Conservation (phyloP, 2,329 filamentous ascomycete species). For the Aspergillus quadricinctus region DNA sequence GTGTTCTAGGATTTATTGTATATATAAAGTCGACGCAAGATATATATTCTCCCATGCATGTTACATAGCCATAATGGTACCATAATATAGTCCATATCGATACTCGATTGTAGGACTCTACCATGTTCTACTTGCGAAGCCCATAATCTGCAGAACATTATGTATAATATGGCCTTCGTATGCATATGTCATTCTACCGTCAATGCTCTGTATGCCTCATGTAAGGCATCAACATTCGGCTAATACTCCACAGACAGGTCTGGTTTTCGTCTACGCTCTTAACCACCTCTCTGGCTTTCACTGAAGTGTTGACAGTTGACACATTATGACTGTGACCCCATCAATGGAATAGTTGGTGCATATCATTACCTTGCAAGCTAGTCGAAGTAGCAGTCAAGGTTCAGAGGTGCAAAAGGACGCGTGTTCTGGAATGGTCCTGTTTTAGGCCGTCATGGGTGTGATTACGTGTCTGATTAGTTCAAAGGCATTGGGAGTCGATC, state of each 20-base stretch:
- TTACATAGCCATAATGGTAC: neutral
- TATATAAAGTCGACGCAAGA: neutral
- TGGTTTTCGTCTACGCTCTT: neutral
- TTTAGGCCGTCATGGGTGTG: neutral
- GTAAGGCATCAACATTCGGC: neutral
- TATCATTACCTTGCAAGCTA: neutral
- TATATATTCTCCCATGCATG: neutral
- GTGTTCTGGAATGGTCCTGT: slow-evolving; percentile 20
- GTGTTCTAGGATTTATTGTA: neutral
- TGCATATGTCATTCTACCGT: neutral
- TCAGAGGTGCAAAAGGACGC: slow-evolving; percentile 12
- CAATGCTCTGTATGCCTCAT: neutral
- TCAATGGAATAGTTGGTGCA: neutral
- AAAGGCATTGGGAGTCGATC: neutral
- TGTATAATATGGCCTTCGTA: neutral
- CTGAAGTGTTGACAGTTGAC: neutral
- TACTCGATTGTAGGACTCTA: too few species aligned
- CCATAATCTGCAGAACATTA: too few species aligned
- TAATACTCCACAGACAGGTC: neutral
- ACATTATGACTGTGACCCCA: neutral
- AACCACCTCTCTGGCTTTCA: too few species aligned
- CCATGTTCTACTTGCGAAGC: neutral
- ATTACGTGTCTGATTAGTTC: neutral
- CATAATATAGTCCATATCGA: neutral
- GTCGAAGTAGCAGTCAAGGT: neutral